Conservation (phyloP, 192 early-diverging fungal species). For the Tieghemiomyces parasiticus region DNA sequence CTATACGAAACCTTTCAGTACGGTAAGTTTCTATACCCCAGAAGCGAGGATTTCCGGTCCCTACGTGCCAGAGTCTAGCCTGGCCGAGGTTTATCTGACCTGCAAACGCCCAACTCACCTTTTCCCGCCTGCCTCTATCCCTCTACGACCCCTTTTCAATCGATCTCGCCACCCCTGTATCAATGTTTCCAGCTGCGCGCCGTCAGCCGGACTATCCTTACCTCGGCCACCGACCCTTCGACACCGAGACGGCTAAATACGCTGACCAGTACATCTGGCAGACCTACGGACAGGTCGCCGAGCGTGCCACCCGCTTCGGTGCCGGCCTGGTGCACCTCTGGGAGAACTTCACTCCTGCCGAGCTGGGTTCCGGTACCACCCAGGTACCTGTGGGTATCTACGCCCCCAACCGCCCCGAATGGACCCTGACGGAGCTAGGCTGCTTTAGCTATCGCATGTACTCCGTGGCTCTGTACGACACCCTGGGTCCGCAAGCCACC, state of each 20-base stretch:
- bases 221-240: slow-evolving; percentile 45
- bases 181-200: slow-evolving; percentile 26
- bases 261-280: slow-evolving; percentile 50
- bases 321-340: slow-evolving; percentile 49
- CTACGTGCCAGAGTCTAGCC: background rate
- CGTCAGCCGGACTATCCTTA: slow-evolving; percentile 36
- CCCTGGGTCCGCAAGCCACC: slow-evolving; percentile 68
- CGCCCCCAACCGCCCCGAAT: slow-evolving; percentile 60
- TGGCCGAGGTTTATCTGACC: background rate
- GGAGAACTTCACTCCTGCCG: slow-evolving; percentile 28
- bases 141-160: background rate
- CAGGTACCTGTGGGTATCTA: slow-evolving; percentile 49
- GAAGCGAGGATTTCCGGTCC: background rate
- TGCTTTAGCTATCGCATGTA: slow-evolving; percentile 44
- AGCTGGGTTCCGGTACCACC: background rate
- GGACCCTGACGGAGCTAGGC: slow-evolving; percentile 54
- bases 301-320: slow-evolving; percentile 45
- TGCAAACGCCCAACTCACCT: background rate
- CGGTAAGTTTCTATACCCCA: background rate
- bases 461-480: slow-evolving; percentile 77
- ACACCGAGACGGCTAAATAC: slow-evolving; percentile 39
- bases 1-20: background rate
- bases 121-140: background rate
- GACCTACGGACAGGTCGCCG: slow-evolving; percentile 45
- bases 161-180: background rate